Conservation (phyloP, 768 basidiomycete genomes). For the Steccherinum ochraceum region DNA sequence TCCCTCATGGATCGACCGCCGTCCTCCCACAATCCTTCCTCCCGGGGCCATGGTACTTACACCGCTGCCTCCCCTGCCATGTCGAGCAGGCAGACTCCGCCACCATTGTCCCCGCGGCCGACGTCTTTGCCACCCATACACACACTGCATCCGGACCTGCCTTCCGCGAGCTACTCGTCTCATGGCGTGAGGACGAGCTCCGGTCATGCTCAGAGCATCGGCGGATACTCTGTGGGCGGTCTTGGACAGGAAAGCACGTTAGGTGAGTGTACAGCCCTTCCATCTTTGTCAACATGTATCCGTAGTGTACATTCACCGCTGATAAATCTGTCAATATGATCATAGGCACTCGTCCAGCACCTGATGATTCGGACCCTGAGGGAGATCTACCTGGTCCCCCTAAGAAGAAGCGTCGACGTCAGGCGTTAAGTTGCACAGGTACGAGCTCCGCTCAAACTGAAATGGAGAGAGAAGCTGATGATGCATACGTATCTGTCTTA, state of each 20-base stretch:
- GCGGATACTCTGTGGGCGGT: background rate
- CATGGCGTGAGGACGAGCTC: slow-evolving; percentile 23
- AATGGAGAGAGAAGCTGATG: slow-evolving; percentile 18
- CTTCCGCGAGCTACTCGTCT: slow-evolving; percentile 36
- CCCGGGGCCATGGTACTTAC: slow-evolving; percentile 9
- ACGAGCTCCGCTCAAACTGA: slow-evolving; percentile 24
- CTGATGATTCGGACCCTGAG: slow-evolving; percentile 52
- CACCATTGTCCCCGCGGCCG: background rate
- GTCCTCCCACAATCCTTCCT: slow-evolving; percentile 26
- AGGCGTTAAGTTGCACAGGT: slow-evolving; percentile 85
- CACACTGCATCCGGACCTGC: slow-evolving; percentile 59
- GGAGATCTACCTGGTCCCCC: slow-evolving; percentile 51
- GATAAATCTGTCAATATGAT: background rate
- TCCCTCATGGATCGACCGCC: slow-evolving; percentile 31
- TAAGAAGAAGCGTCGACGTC: slow-evolving; percentile 79
- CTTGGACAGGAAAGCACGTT: background rate
- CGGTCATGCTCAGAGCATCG: slow-evolving; percentile 17
- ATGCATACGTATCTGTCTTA: slow-evolving; percentile 7
- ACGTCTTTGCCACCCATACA: slow-evolving; percentile 58
- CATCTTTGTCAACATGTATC: background rate
- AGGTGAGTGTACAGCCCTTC: slow-evolving; percentile 9
- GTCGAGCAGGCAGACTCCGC: background rate
- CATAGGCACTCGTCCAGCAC: slow-evolving; percentile 27
- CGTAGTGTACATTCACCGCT: slow-evolving; percentile 8
- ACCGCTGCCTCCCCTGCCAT: slow-evolving; percentile 17